These are phyloP conservation scores for Aspergillus persii DNA, from an alignment of 2,329 filamentous ascomycete genomes.

Conservation along the genomic window DNA sequence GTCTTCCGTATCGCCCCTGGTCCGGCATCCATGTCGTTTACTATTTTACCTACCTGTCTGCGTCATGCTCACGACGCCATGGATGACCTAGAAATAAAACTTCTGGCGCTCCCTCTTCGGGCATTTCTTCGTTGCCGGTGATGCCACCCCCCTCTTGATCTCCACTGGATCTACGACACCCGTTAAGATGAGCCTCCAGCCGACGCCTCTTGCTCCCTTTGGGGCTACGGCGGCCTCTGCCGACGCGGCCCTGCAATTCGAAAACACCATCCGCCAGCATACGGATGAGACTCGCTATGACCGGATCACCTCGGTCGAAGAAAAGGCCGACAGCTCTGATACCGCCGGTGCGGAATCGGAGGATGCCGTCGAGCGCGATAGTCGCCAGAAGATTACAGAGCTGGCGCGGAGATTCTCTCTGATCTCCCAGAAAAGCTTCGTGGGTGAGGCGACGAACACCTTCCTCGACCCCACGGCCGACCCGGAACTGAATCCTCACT, in stretches of 20 bases:
- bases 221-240: conserved; percentile 13
- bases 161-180: background rate
- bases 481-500: conserved; percentile 42
- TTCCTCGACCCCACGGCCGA: conserved; percentile 35
- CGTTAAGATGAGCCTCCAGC: conserved; percentile 10
- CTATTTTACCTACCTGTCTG: no score
- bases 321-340: conserved; percentile 24
- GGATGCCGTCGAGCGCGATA: conserved; percentile 22
- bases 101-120: background rate
- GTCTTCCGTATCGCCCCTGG: background rate
- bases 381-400: conserved; percentile 25
- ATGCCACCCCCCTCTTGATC: background rate
- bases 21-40: no score
- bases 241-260: conserved; percentile 2
- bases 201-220: conserved; percentile 19
- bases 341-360: conserved; percentile 23
- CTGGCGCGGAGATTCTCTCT: conserved; percentile 33
- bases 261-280: conserved; percentile 8
- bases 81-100: background rate
- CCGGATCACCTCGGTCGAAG: conserved; percentile 4
- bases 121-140: background rate
- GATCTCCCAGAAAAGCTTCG: conserved; percentile 26
- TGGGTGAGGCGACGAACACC: conserved; percentile 29
- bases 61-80: background rate
- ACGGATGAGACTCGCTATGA: conserved; percentile 2